Conservation (phyloP, 1,284 basidiomycete genomes). For the Boletus mariae region DNA sequence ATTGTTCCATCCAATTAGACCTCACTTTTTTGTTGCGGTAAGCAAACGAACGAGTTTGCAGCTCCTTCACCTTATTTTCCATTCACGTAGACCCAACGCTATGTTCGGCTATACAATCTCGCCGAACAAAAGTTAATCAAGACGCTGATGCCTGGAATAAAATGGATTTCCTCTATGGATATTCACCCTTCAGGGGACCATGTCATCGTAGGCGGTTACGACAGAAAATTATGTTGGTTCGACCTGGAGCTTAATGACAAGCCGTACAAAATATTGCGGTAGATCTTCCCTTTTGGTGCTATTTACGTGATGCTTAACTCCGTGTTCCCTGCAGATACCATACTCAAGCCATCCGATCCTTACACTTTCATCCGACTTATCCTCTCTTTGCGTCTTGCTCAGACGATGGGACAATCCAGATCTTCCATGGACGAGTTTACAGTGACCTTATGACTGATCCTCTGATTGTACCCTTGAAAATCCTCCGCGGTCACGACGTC, state of each 20-base stretch:
- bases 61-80: slow-evolving; percentile 10
- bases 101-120: slow-evolving; percentile 94
- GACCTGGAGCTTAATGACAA: slow-evolving; percentile 94
- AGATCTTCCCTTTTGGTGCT: slow-evolving; percentile 12
- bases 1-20: slow-evolving; percentile 91
- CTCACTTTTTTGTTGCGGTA: slow-evolving; percentile 96
- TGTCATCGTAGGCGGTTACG: slow-evolving; percentile 95
- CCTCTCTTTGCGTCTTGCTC: slow-evolving; percentile 95
- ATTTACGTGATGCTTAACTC: slow-evolving; percentile 14
- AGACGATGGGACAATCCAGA: slow-evolving; percentile 94
- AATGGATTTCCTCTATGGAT: slow-evolving; percentile 97
- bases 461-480: slow-evolving; percentile 95
- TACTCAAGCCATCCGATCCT: slow-evolving; percentile 84
- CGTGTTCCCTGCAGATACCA: slow-evolving; percentile 68
- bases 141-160: slow-evolving; percentile 88
- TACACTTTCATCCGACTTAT: slow-evolving; percentile 91
- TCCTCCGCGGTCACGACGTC: slow-evolving; percentile 85
- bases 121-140: slow-evolving; percentile 91
- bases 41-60: slow-evolving; percentile 31
- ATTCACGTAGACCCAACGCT: slow-evolving; percentile 79
- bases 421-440: slow-evolving; percentile 96
- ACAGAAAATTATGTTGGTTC: slow-evolving; percentile 98
- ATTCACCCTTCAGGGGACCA: slow-evolving; percentile 96
- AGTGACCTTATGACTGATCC: slow-evolving; percentile 94
- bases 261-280: slow-evolving; percentile 95